Base-by-base conservation (phyloP, 2,329 filamentous ascomycete genomes). In the Aplosporella prunicola region DNA sequence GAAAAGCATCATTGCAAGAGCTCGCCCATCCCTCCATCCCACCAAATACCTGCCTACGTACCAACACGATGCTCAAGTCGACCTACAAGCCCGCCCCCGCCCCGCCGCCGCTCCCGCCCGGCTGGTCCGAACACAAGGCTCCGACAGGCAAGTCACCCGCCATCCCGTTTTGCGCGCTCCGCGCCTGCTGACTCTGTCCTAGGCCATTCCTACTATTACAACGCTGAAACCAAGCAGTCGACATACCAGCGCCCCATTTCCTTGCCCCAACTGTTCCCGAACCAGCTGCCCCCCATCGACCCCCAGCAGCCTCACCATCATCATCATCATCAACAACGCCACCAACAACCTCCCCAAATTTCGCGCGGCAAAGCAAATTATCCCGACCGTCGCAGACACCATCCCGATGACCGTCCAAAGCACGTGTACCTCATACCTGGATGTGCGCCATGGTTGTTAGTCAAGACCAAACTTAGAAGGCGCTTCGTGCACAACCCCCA, bases 81-180 rank as follows among this genome's bases (percentile, higher is more conserved):
- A 88, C 83, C n/a, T 78, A 88, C 60, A 76, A 74, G 43, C 69
- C 76, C 15, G 70, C 72, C 8, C 50, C 62, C 1, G 47, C 31
- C 55, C 55, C 63, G 24, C 43, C 51, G 14, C 76, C 82, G 23
- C 68, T 95, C 1, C 80, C 79, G 18, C 69, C 79, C 28, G 87
- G 85, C 45, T 95, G 88, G 88, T 85, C 82, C n/a, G 84, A 93
- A 60, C 87, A 95, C 63, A 88, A 80, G 61, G 86, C 88, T 35
- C 88, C 87, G 5, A 80, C 81, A 34, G 76, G 76, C 75, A 60
- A 25, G 38, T 16, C 25, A 35, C 37, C 17, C 26, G 38, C 20
- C 25, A 35, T 39, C 17, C 26, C 15, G 13, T 17, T 18, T 18
- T 27, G 4, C 25, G 26, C 45, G 47, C 45, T 48, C 42, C 8